Conservation (phyloP, 176 grass and related monocot species). For the Paspalum vaginatum region DNA sequence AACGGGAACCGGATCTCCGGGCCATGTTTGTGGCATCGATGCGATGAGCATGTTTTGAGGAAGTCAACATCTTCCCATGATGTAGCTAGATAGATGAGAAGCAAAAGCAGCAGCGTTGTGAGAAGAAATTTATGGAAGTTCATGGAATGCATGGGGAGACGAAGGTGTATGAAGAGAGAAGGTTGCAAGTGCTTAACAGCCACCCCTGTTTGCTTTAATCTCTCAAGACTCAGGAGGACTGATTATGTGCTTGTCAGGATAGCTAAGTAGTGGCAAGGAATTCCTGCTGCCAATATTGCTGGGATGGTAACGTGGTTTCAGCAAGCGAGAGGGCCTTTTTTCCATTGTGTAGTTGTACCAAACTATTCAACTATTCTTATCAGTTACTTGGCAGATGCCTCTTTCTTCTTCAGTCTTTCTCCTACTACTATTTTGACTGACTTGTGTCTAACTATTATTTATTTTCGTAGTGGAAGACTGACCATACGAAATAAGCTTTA, state of each 20-base stretch:
- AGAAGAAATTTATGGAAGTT: constrained; percentile 8
- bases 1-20: constrained; percentile 51
- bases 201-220: neutral
- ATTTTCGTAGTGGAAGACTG: neutral
- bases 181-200: too few relatives aligned
- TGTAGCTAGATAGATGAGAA: constrained; percentile 12
- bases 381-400: neutral
- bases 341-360: too few relatives aligned
- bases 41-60: constrained; percentile 33
- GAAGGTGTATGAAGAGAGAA: constrained; percentile 10
- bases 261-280: neutral
- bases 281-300: neutral
- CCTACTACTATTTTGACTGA: neutral
- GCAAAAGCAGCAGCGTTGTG: neutral
- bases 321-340: neutral
- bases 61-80: constrained; percentile 35
- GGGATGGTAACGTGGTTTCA: neutral
- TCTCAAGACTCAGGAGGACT: neutral
- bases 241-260: neutral
- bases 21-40: constrained; percentile 40
- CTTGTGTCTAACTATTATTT: neutral
- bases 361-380: neutral
- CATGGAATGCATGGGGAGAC: constrained; percentile 2
- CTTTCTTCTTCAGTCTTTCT: neutral
- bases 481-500: neutral